phyloP scores from a whole-genome alignment of 1,139 yeast genomes.

The Suhomyces yuchorum region DNA sequence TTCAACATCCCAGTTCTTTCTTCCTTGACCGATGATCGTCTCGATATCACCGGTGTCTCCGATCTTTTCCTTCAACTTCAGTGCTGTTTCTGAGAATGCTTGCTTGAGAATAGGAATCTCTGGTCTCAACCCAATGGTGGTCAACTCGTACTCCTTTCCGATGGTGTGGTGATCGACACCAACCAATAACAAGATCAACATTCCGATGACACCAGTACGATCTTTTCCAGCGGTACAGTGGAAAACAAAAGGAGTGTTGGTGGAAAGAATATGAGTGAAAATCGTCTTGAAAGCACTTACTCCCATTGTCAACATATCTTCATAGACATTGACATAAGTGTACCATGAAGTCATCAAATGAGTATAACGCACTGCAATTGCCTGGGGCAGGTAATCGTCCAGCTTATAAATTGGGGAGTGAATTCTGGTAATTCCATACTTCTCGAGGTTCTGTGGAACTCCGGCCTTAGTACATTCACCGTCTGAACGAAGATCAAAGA shows the following conservation, averaged over 20 bases:
- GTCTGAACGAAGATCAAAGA: slow-evolving; percentile 72
- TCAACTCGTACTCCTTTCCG: slow-evolving; percentile 74
- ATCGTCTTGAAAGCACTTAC: slow-evolving; percentile 45
- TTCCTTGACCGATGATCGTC: slow-evolving; percentile 33
- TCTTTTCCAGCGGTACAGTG: slow-evolving; percentile 91
- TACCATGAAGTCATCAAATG: slow-evolving; percentile 62
- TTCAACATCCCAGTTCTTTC: slow-evolving; percentile 43
- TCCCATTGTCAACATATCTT: slow-evolving; percentile 57
- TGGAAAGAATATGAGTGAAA: slow-evolving; percentile 57
- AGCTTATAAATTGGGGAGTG: slow-evolving; percentile 63
- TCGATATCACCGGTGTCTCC: slow-evolving; percentile 30
- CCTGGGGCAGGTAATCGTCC: slow-evolving; percentile 66
- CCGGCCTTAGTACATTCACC: slow-evolving; percentile 61
- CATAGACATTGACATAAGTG: slow-evolving; percentile 67
- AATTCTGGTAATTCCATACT: slow-evolving; percentile 50
- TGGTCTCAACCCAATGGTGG: slow-evolving; percentile 63
- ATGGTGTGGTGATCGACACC: slow-evolving; percentile 69
- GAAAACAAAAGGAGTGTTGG: slow-evolving; percentile 55
- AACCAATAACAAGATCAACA: slow-evolving; percentile 61
- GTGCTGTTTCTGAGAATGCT: slow-evolving; percentile 35
- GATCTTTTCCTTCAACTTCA: slow-evolving; percentile 31
- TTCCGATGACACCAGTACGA: slow-evolving; percentile 75
- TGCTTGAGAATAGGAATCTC: slow-evolving; percentile 43
- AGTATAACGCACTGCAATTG: slow-evolving; percentile 58
- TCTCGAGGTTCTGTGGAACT: slow-evolving; percentile 32